These are phyloP conservation scores for Xylariales sp. DNA, from an alignment of 2,329 filamentous ascomycete genomes.

Conservation along the genomic window DNA sequence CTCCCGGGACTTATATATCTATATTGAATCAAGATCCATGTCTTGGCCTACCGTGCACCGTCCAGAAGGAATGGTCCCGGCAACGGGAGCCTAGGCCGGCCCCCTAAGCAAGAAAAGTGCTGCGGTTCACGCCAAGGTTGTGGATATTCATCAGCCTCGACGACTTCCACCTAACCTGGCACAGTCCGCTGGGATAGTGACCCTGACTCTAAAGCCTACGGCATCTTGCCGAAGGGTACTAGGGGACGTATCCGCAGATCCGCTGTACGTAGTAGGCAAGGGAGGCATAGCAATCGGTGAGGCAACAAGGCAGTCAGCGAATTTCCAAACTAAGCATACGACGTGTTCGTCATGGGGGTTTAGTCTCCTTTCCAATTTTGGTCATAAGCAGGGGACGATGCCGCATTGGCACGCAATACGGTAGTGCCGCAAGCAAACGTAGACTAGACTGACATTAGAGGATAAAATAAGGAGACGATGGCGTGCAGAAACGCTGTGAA, in stretches of 20 bases:
- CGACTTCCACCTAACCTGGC: constrained; percentile 28
- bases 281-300: constrained; percentile 18
- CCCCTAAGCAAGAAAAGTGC: constrained; percentile 20
- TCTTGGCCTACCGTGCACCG: constrained; percentile 17
- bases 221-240: constrained; percentile 11
- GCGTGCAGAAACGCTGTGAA: background rate
- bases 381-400: constrained; percentile 32
- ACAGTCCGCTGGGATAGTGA: constrained; percentile 24
- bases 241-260: constrained; percentile 22
- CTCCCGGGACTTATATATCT: constrained; percentile 38
- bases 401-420: constrained; percentile 26
- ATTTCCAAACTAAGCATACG: constrained; percentile 34
- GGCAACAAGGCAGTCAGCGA: constrained; percentile 32
- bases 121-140: constrained; percentile 35
- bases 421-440: constrained; percentile 28
- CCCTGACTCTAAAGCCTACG: constrained; percentile 27
- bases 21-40: constrained; percentile 29
- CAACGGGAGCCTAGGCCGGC: constrained; percentile 35
- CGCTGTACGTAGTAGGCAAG: constrained; percentile 1
- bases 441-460: constrained; percentile 14
- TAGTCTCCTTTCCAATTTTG: constrained; percentile 35
- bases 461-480: constrained; percentile 28
- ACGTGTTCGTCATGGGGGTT: constrained; percentile 26
- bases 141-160: constrained; percentile 39
- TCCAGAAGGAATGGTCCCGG: constrained; percentile 30